These are phyloP conservation scores for Trichoderma koningii DNA, from an alignment of 2,329 filamentous ascomycete species.

Conservation along the genomic window DNA sequence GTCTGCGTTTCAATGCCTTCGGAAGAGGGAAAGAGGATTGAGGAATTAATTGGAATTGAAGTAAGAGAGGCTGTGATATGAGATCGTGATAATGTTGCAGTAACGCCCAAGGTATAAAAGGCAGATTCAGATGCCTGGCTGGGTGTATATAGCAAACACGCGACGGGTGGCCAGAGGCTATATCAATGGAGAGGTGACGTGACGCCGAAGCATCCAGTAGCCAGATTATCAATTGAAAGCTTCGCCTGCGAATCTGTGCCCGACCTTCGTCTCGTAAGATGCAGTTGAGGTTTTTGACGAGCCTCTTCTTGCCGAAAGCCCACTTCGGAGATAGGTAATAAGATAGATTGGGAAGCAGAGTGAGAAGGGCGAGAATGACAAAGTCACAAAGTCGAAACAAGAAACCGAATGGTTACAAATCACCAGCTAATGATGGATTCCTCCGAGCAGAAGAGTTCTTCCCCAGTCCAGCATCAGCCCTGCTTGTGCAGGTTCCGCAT, in stretches of 20 bases:
- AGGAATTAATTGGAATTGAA: too few species aligned
- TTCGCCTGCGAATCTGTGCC: background rate
- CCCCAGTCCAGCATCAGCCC: background rate
- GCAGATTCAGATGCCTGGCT: background rate
- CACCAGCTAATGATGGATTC: background rate
- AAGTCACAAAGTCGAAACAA: background rate
- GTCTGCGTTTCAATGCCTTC: background rate
- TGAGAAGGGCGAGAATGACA: too few species aligned
- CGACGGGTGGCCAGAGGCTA: background rate
- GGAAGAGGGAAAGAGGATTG: background rate
- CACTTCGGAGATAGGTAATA: background rate
- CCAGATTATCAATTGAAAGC: background rate
- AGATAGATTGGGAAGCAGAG: too few species aligned
- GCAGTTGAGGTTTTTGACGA: background rate
- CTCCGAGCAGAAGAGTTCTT: background rate
- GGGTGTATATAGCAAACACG: background rate
- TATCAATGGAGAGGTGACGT: slow-evolving; percentile 16
- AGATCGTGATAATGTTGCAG: too few species aligned
- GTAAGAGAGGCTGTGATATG: too few species aligned
- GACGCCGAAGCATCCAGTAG: background rate
- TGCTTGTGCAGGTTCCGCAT: background rate
- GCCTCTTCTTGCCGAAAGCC: background rate
- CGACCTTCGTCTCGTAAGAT: too few species aligned
- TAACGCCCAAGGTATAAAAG: background rate
- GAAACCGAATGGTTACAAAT: background rate